These are phyloP conservation scores for Solanum chmielewskii DNA, from an alignment of 257 asterid genomes.

Conservation along the genomic window DNA sequence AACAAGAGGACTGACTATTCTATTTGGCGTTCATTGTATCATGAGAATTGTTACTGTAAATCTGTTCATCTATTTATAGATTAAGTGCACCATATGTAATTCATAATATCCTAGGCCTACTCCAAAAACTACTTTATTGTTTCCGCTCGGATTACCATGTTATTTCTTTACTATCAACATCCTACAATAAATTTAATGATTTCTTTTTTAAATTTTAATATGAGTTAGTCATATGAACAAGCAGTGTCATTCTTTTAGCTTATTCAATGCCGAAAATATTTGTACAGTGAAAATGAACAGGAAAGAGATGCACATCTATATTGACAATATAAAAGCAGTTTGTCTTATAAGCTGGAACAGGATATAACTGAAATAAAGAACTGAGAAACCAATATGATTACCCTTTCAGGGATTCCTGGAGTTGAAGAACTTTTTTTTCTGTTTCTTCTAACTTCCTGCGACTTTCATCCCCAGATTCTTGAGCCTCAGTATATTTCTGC, in stretches of 20 bases:
- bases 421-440: slow-evolving; percentile 52
- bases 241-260: neutral
- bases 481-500: slow-evolving; percentile 51
- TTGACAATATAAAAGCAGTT: neutral
- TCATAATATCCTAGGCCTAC: neutral
- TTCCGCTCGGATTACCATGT: neutral
- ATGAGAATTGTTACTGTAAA: neutral
- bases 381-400: neutral
- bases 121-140: neutral
- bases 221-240: neutral
- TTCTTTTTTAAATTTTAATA: neutral
- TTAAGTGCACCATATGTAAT: neutral
- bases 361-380: too few species aligned
- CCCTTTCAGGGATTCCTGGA: slow-evolving; percentile 84
- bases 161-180: neutral
- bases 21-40: neutral
- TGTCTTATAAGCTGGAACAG: neutral
- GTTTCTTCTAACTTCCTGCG: slow-evolving; percentile 68
- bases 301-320: neutral
- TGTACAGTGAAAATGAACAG: neutral
- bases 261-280: neutral
- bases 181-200: neutral
- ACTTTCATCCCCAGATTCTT: slow-evolving; percentile 47
- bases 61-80: neutral
- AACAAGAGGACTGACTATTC: neutral